Percentiles rank a stretch among this genome's conserved stretches.
phyloP scores from a whole-genome alignment of 2,329 filamentous ascomycete genomes.

The Ascosphaera acerosa region DNA sequence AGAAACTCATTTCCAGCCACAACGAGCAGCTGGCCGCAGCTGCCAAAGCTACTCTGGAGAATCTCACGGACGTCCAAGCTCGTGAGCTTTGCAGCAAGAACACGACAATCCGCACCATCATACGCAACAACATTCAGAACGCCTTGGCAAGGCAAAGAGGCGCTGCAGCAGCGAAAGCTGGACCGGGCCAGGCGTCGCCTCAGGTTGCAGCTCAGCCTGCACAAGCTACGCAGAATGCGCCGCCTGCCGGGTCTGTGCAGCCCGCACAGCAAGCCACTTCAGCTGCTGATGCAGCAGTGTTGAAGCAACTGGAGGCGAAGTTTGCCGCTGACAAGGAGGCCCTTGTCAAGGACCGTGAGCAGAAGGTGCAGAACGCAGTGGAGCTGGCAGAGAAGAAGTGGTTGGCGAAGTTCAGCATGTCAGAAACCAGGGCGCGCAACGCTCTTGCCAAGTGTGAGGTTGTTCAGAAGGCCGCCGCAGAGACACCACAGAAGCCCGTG shows the following conservation, averaged over 20 bases:
- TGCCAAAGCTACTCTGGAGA: constrained; percentile 12
- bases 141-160: constrained; percentile 17
- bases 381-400: constrained; percentile 52
- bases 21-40: constrained; percentile 18
- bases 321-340: constrained; percentile 17
- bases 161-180: constrained; percentile 6
- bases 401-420: constrained; percentile 51
- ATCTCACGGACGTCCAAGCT: constrained; percentile 25
- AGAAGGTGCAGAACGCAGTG: constrained; percentile 31
- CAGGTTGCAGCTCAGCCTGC: no score
- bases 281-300: constrained; percentile 12
- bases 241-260: constrained; percentile 3
- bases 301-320: constrained; percentile 16
- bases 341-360: constrained; percentile 26
- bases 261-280: constrained; percentile 3
- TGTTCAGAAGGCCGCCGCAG: constrained; percentile 55
- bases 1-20: constrained; percentile 22
- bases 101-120: constrained; percentile 22
- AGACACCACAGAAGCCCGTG: constrained; percentile 65
- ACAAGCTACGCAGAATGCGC: constrained; percentile 18
- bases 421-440: constrained; percentile 39
- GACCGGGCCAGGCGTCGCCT: constrained; percentile 3
- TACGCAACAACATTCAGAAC: constrained; percentile 32
- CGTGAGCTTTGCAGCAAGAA: constrained; percentile 26
- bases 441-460: constrained; percentile 49